Percentiles rank a stretch among this genome's conserved stretches.
Evolutionary conservation across 306 rosid genomes (phyloP).

Genomic region (Vicia faba): DNA sequence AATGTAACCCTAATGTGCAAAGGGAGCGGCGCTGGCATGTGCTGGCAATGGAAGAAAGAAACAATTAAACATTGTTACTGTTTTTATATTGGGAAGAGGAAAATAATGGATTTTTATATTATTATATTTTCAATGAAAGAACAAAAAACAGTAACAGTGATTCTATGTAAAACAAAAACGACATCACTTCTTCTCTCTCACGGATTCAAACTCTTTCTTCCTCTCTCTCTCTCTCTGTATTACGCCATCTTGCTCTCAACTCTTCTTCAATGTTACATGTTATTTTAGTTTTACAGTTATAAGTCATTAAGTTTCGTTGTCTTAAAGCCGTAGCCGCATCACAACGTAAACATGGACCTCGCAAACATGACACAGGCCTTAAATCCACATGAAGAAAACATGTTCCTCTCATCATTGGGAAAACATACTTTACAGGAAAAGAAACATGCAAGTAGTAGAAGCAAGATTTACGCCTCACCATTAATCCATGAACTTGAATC

Average conservation of each 20-base stretch:
- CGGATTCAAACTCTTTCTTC: too few relatives aligned
- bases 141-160: too few relatives aligned
- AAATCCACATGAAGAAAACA: conserved; percentile 75
- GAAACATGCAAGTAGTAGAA: conserved; percentile 69
- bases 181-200: too few relatives aligned
- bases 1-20: too few relatives aligned
- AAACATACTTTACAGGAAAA: conserved; percentile 49
- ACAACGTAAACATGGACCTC: conserved; percentile 31
- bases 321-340: conserved; percentile 32
- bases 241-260: conserved; percentile 30
- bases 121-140: too few relatives aligned
- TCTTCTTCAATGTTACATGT: conserved; percentile 39
- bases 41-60: too few relatives aligned
- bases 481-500: conserved; percentile 63
- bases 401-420: conserved; percentile 45
- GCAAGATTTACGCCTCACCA: conserved; percentile 64
- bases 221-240: too few relatives aligned
- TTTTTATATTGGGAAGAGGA: too few relatives aligned
- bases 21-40: too few relatives aligned
- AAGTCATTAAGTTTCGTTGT: conserved; percentile 16
- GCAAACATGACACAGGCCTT: conserved; percentile 28
- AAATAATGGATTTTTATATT: too few relatives aligned
- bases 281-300: conserved; percentile 32
- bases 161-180: too few relatives aligned
- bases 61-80: too few relatives aligned